phyloP scores from a whole-genome alignment of 2,329 filamentous ascomycete species.

The Zalaria obscura region DNA sequence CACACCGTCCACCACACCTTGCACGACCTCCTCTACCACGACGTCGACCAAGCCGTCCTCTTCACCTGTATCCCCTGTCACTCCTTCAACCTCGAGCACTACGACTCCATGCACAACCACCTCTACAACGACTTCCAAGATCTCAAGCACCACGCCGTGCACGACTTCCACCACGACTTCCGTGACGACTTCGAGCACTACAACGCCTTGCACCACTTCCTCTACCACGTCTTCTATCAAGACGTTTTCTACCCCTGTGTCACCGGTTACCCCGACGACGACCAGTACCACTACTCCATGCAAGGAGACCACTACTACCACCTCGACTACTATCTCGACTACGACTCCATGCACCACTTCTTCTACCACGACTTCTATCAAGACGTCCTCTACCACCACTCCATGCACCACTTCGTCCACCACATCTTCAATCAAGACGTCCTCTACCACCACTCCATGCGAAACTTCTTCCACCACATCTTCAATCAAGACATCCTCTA shows the following conservation, averaged over 20 bases:
- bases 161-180: too few species aligned
- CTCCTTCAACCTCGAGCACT: constrained; percentile 4
- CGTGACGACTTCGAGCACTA: neutral
- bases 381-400: neutral
- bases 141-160: neutral
- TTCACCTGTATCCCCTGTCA: constrained; percentile 11
- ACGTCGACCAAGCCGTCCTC: constrained; percentile 1
- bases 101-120: neutral
- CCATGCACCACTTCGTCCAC: neutral
- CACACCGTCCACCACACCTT: constrained; percentile 1
- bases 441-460: neutral
- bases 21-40: neutral
- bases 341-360: neutral
- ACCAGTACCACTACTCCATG: constrained; percentile 4
- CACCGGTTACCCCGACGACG: constrained; percentile 2
- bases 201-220: constrained; percentile 12
- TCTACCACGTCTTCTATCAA: constrained; percentile 7
- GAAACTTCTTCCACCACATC: too few species aligned
- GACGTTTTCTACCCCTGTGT: constrained; percentile 5
- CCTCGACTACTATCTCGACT: neutral
- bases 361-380: constrained; percentile 1
- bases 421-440: neutral
- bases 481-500: neutral
- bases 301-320: constrained; percentile 1
- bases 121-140: neutral